Evolutionary conservation across 768 basidiomycete genomes (phyloP).

Genomic region (Serendipita sp.): DNA sequence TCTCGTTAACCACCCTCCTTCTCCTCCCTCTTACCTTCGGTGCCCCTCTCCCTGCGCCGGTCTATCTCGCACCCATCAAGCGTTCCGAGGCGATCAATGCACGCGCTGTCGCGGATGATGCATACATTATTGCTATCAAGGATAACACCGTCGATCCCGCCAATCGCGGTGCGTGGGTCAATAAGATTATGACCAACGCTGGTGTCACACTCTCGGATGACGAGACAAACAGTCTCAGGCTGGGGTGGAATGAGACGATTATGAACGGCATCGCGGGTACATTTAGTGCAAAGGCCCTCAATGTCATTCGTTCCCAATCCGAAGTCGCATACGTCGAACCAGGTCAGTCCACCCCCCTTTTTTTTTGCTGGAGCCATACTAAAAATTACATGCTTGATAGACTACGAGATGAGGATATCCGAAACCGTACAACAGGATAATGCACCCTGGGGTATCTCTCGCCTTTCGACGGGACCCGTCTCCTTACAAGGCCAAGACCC

Average conservation of each 20-base stretch:
- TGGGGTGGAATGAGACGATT: conserved; percentile 4
- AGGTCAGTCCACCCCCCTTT: conserved; percentile 19
- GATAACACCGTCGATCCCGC: conserved; percentile 1
- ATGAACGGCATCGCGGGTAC: conserved; percentile 20
- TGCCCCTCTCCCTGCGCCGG: neutral
- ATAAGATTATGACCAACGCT: neutral
- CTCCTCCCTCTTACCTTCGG: neutral
- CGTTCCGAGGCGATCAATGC: neutral
- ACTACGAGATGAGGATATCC: neutral
- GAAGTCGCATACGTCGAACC: conserved; percentile 29
- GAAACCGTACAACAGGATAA: neutral
- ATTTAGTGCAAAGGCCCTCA: conserved; percentile 20
- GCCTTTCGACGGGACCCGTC: neutral
- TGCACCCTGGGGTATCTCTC: conserved; percentile 7
- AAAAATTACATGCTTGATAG: conserved; percentile 15
- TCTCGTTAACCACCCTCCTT: neutral
- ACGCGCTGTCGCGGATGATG: neutral
- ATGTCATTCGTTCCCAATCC: conserved; percentile 23
- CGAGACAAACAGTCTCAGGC: neutral
- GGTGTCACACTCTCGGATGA: neutral
- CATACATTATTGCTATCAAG: conserved; percentile 4
- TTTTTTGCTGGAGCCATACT: neutral
- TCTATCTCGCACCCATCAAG: neutral
- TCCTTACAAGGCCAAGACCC: conserved; percentile 18
- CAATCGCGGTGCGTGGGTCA: neutral